These are phyloP conservation scores for Ophiostoma sp. DNA, from an alignment of 2,329 filamentous ascomycete species.

Conservation along the genomic window DNA sequence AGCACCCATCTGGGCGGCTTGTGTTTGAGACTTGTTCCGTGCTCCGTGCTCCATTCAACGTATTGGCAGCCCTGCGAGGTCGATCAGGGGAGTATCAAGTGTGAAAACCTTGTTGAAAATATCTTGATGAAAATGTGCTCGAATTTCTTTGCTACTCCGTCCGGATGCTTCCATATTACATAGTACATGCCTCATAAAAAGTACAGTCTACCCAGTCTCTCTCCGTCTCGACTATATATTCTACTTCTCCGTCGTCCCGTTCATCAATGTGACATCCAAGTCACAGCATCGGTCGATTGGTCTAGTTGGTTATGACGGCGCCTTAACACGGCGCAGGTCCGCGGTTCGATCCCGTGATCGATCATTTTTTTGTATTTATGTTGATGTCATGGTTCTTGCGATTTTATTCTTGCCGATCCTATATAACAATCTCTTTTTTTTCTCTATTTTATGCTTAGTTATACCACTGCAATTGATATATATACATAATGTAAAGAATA, in stretches of 20 bases:
- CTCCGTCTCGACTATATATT: neutral
- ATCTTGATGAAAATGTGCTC: neutral
- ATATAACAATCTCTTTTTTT: neutral
- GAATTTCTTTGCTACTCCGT: too few species aligned
- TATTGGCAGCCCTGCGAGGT: constrained; percentile 9
- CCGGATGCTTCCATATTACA: too few species aligned
- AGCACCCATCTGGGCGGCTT: neutral
- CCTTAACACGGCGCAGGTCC: constrained; percentile 13
- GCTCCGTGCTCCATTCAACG: neutral
- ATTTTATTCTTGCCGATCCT: neutral
- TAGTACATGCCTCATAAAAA: too few species aligned
- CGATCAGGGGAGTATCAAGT: constrained; percentile 5
- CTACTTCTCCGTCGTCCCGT: neutral
- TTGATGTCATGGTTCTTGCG: neutral
- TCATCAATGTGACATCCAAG: neutral
- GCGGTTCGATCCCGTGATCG: constrained; percentile 11
- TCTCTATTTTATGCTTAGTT: neutral
- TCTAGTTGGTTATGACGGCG: constrained; percentile 14
- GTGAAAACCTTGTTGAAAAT: neutral
- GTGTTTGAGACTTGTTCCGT: constrained; percentile 1
- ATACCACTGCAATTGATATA: neutral
- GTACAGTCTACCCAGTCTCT: neutral
- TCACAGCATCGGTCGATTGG: constrained; percentile 7
- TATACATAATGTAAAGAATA: too few species aligned
- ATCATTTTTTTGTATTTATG: constrained; percentile 1